phyloP scores from a whole-genome alignment of 352 stramenopile genomes.

The Phytophthora syringae region DNA sequence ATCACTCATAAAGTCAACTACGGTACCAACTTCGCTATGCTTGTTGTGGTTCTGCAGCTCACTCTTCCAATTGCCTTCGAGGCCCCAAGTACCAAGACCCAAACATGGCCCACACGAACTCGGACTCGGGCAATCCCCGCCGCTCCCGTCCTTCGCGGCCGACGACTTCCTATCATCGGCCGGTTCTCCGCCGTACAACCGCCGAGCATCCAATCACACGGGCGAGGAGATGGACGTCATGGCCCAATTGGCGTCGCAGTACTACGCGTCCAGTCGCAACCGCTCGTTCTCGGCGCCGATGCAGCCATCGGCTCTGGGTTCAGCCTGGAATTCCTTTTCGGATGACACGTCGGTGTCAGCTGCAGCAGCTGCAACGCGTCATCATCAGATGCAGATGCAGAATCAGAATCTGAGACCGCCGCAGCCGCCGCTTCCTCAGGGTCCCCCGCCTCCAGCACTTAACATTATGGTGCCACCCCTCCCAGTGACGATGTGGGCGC shows the following conservation, averaged over 20 bases:
- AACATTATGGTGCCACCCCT: conserved; percentile 52
- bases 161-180: conserved; percentile 38
- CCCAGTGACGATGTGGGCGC: conserved; percentile 51
- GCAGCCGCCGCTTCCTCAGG: conserved; percentile 43
- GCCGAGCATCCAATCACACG: conserved; percentile 21
- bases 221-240: conserved; percentile 77
- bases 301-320: conserved; percentile 58
- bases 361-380: conserved; percentile 23
- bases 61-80: conserved; percentile 27
- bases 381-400: conserved; percentile 31
- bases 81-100: conserved; percentile 13
- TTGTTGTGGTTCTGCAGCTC: conserved; percentile 5
- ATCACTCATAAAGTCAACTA: conserved; percentile 17
- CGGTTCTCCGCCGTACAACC: conserved; percentile 31
- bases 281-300: conserved; percentile 78
- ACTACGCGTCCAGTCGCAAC: conserved; percentile 75
- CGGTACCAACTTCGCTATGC: conserved; percentile 20
- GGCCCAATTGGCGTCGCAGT: conserved; percentile 83
- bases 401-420: conserved; percentile 24
- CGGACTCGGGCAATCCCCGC: conserved; percentile 18
- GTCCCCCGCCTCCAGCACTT: conserved; percentile 51
- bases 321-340: conserved; percentile 62
- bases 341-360: conserved; percentile 50
- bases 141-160: conserved; percentile 37
- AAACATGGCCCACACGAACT: conserved; percentile 31